Evolutionary conservation across 2,329 filamentous ascomycete genomes (phyloP).

Genomic region (Lecanoromycetidae sp.): DNA sequence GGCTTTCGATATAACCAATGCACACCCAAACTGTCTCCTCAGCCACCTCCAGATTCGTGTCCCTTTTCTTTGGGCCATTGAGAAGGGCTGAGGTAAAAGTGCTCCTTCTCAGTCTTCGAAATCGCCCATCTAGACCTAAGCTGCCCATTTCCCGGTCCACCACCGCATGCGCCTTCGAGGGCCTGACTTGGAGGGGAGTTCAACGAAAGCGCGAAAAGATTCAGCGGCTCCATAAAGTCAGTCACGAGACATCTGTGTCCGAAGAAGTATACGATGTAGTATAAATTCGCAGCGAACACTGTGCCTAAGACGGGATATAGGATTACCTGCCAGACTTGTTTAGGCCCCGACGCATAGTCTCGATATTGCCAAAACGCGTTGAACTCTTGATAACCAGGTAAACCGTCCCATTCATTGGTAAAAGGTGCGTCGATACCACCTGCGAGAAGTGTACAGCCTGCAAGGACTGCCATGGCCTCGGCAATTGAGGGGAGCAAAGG

Average conservation of each 20-base stretch:
- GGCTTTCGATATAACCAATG: too few relatives aligned
- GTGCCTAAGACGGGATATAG: constrained; percentile 56
- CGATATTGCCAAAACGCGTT: constrained; percentile 51
- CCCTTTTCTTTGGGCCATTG: too few relatives aligned
- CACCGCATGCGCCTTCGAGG: constrained; percentile 44
- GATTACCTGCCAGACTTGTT: constrained; percentile 46
- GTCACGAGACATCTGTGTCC: constrained; percentile 50
- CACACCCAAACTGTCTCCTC: too few relatives aligned
- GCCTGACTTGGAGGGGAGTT: constrained; percentile 46
- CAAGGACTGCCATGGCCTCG: constrained; percentile 60
- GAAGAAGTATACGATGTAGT: constrained; percentile 47
- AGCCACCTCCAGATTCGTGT: too few relatives aligned
- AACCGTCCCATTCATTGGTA: constrained; percentile 42
- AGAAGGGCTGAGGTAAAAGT: constrained; percentile 46
- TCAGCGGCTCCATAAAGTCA: constrained; percentile 67
- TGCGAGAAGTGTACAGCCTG: constrained; percentile 53
- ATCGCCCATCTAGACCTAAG: constrained; percentile 36
- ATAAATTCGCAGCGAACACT: constrained; percentile 55
- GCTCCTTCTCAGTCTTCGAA: constrained; percentile 34
- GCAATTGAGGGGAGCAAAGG: constrained; percentile 52
- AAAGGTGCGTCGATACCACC: constrained; percentile 49
- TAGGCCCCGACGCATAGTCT: constrained; percentile 58
- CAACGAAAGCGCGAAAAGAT: constrained; percentile 59
- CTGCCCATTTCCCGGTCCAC: constrained; percentile 41
- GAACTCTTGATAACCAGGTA: constrained; percentile 46